phyloP scores from a whole-genome alignment of 2,329 filamentous ascomycete species.

The Aureobasidium sp. region DNA sequence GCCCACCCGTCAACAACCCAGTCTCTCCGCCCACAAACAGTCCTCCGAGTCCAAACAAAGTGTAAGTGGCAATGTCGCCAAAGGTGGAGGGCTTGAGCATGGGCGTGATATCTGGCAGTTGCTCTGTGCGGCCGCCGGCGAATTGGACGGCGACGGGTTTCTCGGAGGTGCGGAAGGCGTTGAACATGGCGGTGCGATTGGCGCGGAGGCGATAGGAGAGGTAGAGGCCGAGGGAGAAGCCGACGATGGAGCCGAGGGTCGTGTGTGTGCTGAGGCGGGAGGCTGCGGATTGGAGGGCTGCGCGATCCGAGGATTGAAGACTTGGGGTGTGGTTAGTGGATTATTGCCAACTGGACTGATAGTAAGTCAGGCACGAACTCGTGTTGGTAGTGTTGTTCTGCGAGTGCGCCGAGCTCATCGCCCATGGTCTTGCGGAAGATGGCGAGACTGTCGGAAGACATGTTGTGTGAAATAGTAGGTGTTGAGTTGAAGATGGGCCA shows the following conservation, averaged over 20 bases:
- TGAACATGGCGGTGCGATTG: slow-evolving; percentile 53
- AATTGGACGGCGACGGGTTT: slow-evolving; percentile 58
- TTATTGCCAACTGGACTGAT: no score
- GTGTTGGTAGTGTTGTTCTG: slow-evolving; percentile 52
- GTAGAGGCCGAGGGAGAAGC: slow-evolving; percentile 53
- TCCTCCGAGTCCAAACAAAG: slow-evolving; percentile 55
- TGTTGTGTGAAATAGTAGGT: slow-evolving; percentile 16
- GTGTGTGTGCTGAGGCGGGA: slow-evolving; percentile 49
- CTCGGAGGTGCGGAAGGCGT: slow-evolving; percentile 53
- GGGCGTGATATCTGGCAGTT: slow-evolving; percentile 55
- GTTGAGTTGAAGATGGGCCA: not conserved
- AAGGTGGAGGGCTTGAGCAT: slow-evolving; percentile 50
- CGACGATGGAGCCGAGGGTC: slow-evolving; percentile 52
- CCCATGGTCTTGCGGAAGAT: slow-evolving; percentile 40
- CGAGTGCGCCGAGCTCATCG: slow-evolving; percentile 48
- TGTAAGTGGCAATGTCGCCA: slow-evolving; percentile 57
- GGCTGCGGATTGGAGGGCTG: slow-evolving; percentile 50
- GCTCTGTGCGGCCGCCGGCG: slow-evolving; percentile 50
- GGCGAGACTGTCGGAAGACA: slow-evolving; percentile 43
- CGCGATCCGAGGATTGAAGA: slow-evolving; percentile 52
- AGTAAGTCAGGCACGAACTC: slow-evolving; percentile 34
- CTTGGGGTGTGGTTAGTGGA: slow-evolving; percentile 22
- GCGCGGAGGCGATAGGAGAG: slow-evolving; percentile 52
- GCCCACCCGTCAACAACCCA: slow-evolving; percentile 52
- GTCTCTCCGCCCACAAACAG: slow-evolving; percentile 59